Base-by-base conservation (phyloP, 2,329 filamentous ascomycete species). In the Aspergillus sclerotialis region DNA sequence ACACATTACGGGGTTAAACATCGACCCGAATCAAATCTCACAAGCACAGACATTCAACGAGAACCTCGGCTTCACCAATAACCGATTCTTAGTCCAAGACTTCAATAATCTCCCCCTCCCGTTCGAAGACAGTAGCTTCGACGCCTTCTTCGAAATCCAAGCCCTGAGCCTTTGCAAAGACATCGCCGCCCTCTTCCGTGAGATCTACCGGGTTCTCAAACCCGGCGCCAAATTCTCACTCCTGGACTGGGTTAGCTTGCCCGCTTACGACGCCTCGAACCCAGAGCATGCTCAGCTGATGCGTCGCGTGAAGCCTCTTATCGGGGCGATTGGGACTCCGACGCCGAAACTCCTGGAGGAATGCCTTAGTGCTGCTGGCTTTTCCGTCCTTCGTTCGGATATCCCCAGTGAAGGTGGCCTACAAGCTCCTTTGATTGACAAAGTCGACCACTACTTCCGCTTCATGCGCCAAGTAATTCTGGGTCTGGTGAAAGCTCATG, bases 71-170 rank as follows among this genome's bases (percentile, higher is more conserved):
- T 59, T 72, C 43, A 43, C 48, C 6, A 69, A 72, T 45, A 63
- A 60, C 27, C 19, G 21, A 2, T 75, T 75, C 42, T 54, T 72
- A 37, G 60, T 67, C 19, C 65, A 67, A 44, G 70, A 74, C 45
- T 70, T 72, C 52, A 74, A 75, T 51, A 56, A 58, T 28, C 60
- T 73, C 19, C 70, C 71, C 2, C 58, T 75, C 1, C 71, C 70
- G 2, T 73, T 75, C 36, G 63, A 51, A 10, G 64, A 73, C 41
- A 53, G 50, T 16, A 61, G 58, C 27, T 73, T 75, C 46, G 70
- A 75, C 37, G 69, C 63, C 18, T 73, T 74, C 39, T 75, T 68
- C 63, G 72, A 67, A 69, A 80, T 66, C 67, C 79, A 64, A 64
- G 78, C 59, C 36, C 70, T 64, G 49, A 77, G 64, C 60, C 68